Conservation (phyloP, 2,329 filamentous ascomycete genomes). For the Claviceps sp. region DNA sequence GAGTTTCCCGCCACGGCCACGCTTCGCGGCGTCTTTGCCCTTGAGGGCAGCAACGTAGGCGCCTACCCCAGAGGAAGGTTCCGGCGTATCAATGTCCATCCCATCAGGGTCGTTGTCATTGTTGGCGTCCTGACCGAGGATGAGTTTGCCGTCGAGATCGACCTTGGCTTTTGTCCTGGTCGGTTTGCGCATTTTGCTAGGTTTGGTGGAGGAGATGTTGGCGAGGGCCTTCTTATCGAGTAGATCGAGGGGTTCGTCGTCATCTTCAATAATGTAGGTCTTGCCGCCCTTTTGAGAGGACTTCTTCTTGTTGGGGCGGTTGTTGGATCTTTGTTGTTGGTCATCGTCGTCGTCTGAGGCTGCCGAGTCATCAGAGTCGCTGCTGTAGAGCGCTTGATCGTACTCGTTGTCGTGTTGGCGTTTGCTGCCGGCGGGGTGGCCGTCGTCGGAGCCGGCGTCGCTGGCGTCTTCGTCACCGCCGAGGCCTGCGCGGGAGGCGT, state of each 20-base stretch:
- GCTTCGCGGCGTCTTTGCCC: conserved; percentile 50
- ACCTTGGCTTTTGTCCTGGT: conserved; percentile 50
- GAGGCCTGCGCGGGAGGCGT: conserved; percentile 41
- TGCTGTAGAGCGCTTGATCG: conserved; percentile 90
- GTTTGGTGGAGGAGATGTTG: conserved; percentile 86
- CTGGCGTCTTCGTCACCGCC: conserved; percentile 43
- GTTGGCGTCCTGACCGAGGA: conserved; percentile 49
- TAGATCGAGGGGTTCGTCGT: conserved; percentile 88
- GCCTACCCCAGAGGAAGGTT: conserved; percentile 49
- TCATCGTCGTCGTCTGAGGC: conserved; percentile 40
- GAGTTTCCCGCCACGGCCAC: conserved; percentile 52
- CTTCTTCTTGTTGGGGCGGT: conserved; percentile 29
- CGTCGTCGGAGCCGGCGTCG: conserved; percentile 34
- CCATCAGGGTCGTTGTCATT: conserved; percentile 35
- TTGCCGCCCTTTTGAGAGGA: conserved; percentile 45
- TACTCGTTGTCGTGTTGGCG: conserved; percentile 81
- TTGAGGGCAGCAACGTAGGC: conserved; percentile 59
- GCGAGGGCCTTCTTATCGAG: conserved; percentile 80
- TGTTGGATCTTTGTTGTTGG: conserved; percentile 11
- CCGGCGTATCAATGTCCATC: conserved; percentile 51
- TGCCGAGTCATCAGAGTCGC: conserved; percentile 43
- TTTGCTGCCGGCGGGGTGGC: conserved; percentile 17
- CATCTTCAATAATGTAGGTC: conserved; percentile 85
- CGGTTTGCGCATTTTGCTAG: conserved; percentile 46
- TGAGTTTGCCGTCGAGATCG: conserved; percentile 67